phyloP scores from a whole-genome alignment of 2,329 filamentous ascomycete species.

The Monosporascus sp. region DNA sequence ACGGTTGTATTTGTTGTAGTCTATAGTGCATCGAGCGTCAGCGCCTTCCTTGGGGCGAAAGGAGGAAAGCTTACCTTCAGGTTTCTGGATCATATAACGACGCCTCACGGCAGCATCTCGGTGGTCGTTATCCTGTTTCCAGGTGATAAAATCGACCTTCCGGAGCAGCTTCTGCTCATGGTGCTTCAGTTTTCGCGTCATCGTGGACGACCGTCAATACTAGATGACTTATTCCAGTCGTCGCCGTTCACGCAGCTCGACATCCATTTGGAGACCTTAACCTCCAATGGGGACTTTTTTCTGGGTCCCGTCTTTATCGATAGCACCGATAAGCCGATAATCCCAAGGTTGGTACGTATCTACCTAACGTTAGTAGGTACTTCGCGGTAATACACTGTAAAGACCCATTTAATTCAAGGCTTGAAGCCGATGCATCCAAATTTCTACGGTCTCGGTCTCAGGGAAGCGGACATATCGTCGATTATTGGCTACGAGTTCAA shows the following conservation, averaged over 20 bases:
- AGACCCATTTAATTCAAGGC: not conserved
- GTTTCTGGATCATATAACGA: constrained; percentile 87
- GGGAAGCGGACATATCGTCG: too few species aligned
- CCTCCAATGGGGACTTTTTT: not conserved
- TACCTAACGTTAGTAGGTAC: not conserved
- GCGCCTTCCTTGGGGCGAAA: constrained; percentile 7
- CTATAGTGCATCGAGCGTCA: not conserved
- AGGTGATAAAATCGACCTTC: constrained; percentile 88
- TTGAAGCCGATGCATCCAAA: not conserved
- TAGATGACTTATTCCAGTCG: not conserved
- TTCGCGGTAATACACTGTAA: too few species aligned
- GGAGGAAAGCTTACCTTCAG: constrained; percentile 65
- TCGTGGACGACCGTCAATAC: constrained; percentile 34
- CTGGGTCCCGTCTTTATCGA: not conserved
- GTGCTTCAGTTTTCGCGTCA: constrained; percentile 95
- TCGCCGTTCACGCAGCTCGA: too few species aligned
- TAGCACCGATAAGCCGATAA: constrained; percentile 2
- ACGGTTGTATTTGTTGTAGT: constrained; percentile 47
- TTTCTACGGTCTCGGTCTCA: constrained; percentile 1
- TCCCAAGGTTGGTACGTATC: not conserved
- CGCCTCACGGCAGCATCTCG: constrained; percentile 70
- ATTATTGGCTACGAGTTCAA: constrained; percentile 1
- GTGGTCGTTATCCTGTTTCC: constrained; percentile 83
- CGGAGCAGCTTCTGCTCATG: constrained; percentile 96
- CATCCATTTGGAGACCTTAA: not conserved